Base-by-base conservation (phyloP, 331 rosid species). In the Stylosanthes scabra region DNA sequence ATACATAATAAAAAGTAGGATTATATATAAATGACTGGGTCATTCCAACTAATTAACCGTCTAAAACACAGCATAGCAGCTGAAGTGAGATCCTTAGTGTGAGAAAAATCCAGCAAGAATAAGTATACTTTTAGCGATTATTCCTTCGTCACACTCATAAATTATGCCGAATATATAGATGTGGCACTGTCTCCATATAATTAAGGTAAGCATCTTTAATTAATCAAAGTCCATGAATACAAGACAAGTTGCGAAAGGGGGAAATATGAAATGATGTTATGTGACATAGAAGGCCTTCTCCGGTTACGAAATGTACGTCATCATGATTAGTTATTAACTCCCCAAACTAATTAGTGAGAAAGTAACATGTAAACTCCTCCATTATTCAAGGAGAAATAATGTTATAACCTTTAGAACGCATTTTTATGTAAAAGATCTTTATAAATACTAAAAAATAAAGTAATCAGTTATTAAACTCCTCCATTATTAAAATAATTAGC, bases 41-140 rank as follows among this genome's bases (percentile, higher is more conserved):
- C 39, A 34, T 34, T 0, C 39, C 39, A 34, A 34, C 39, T 34
- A 34, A 20, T 20, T 34, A 34, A 34, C 39, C 39, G 39, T 34
- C 39, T 34, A 34, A 34, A 34, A 34, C 39, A 34, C 39, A 34
- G 67, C 39, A 34, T 6, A 34, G 67, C 55, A 34, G 76, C 80
- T 61, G 80, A 68, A 34, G 57, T 55, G 15, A 68, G 72, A 74
- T 74, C 56, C 68, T 27, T 11, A 11, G 62, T 45, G 57, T 4
- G 61, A 4, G 3, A 44, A 7, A 66, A 29, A 37, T 79, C 80
- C 76, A 74, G 15, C 65, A 59, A 41, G 5, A 5, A 20, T 20
- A 67, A n/a, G 9, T n/a, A 47, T 25, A 37, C 25, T 27, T 56
- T 75, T 45, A 60, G 27, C 37, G 9, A 70, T 70, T 25, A 41